Base-by-base conservation (phyloP, 73 alveolate genomes). In the Uronychia binucleata region DNA sequence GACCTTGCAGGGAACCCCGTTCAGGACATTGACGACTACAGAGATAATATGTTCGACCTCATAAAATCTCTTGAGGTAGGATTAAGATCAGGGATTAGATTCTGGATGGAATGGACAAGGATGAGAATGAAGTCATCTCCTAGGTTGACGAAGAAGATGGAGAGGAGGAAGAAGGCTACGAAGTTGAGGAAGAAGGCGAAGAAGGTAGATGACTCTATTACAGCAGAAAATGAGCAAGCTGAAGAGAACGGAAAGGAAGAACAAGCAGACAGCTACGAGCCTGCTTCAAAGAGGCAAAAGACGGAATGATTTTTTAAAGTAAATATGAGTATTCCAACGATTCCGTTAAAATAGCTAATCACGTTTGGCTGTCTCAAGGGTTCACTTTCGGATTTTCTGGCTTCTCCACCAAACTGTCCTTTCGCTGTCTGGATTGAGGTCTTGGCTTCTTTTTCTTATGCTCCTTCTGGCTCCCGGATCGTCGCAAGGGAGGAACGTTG, bases 111-210 rank as follows among this genome's bases (percentile, higher is more conserved):
- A 30, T 28, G 29, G 89, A 86, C 74, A 30, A 75, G 67, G 77
- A 86, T 33, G 93, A 89, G n/a, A 28, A 81, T 26, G 93, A 86
- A 81, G 93, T 81, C n/a, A 46, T 32, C 33, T 58, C 57, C 27
- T 81, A 59, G 30, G 59, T 57, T 27, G 93, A 86, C 30, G 91
- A 81, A 19, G 88, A 86, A 1, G 89, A 81, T 1, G 90, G 79
- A 33, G 93, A 86, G 34, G 88, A 46, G 30, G 93, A 81, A 81
- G 59, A 57, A 77, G 86, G 34, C 0, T 29, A 85, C 1, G 74
- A 19, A 14, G 32, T 31, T 0, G 80, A 80, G 1, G 86, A 85
- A n/a, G 87, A 57, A 29, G 86, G 34, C 19, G 81, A 46, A 26
- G 91, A 78, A 46, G 67, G 67, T 46, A 46, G 19, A 46, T 46